These are phyloP conservation scores for Solanum pinnatisectum DNA, from an alignment of 257 asterid genomes.

Conservation along the genomic window DNA sequence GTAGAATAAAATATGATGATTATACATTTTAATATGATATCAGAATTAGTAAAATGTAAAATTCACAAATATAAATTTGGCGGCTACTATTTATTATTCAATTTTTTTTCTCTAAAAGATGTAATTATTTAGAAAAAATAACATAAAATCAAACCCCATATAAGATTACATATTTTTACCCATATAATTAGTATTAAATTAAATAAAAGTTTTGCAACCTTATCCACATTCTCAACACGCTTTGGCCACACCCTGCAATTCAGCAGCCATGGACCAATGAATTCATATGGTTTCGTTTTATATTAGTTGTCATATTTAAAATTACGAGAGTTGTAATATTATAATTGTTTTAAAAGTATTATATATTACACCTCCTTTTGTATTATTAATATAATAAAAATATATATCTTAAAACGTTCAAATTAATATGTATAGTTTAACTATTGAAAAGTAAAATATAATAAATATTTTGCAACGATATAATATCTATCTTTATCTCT, in stretches of 20 bases:
- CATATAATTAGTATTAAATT: not conserved
- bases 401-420: not conserved
- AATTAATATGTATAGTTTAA: not conserved
- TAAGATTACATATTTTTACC: not conserved
- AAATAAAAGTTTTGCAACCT: not conserved
- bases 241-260: not conserved
- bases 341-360: too few relatives aligned
- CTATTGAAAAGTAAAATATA: not conserved
- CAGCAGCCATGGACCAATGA: not conserved
- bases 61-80: too few relatives aligned
- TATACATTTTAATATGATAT: too few relatives aligned
- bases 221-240: not conserved
- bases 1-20: rapidly evolving
- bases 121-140: not conserved
- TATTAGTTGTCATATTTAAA: too few relatives aligned
- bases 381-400: not conserved
- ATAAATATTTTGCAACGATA: not conserved
- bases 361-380: not conserved
- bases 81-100: too few relatives aligned
- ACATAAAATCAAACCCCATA: not conserved
- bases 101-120: too few relatives aligned
- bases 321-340: too few relatives aligned
- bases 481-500: too few relatives aligned
- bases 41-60: too few relatives aligned
- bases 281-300: not conserved